Evolutionary conservation across 1,284 basidiomycete genomes (phyloP).

Genomic region (Apiotrichum sp.): DNA sequence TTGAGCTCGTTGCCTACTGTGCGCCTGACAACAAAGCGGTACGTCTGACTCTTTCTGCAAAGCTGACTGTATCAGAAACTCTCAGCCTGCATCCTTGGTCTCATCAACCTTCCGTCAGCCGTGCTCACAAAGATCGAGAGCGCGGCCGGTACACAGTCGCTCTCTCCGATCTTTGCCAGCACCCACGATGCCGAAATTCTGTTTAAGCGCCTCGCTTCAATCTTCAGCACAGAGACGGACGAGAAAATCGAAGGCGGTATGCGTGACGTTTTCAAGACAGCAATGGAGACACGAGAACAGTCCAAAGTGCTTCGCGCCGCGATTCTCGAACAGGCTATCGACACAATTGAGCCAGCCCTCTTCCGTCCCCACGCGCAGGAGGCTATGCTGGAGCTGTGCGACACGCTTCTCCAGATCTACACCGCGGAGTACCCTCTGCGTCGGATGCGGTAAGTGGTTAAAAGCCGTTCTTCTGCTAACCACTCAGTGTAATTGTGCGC

Average conservation of each 20-base stretch:
- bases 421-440: slow-evolving; percentile 26
- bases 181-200: slow-evolving; percentile 12
- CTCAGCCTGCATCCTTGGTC: slow-evolving; percentile 16
- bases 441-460: slow-evolving; percentile 25
- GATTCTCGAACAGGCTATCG: slow-evolving; percentile 27
- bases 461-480: not conserved
- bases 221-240: not conserved
- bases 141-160: slow-evolving; percentile 1
- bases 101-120: slow-evolving; percentile 8
- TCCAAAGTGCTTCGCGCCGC: slow-evolving; percentile 14
- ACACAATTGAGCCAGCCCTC: slow-evolving; percentile 18
- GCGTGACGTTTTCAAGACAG: slow-evolving; percentile 1
- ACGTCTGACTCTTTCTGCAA: not conserved
- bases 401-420: slow-evolving; percentile 30
- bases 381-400: slow-evolving; percentile 21
- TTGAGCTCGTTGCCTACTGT: slow-evolving; percentile 72
- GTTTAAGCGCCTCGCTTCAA: slow-evolving; percentile 8
- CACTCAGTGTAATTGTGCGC: slow-evolving; percentile 11
- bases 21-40: slow-evolving; percentile 57
- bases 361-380: slow-evolving; percentile 24
- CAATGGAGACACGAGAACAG: not conserved
- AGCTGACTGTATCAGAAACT: slow-evolving; percentile 11
- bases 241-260: slow-evolving; percentile 1
- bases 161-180: slow-evolving; percentile 6
- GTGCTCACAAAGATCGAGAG: not conserved